Percentiles rank a stretch among this genome's conserved stretches.
Conservation (phyloP, 140 eudicot genomes). For the Flaveria floridana region DNA sequence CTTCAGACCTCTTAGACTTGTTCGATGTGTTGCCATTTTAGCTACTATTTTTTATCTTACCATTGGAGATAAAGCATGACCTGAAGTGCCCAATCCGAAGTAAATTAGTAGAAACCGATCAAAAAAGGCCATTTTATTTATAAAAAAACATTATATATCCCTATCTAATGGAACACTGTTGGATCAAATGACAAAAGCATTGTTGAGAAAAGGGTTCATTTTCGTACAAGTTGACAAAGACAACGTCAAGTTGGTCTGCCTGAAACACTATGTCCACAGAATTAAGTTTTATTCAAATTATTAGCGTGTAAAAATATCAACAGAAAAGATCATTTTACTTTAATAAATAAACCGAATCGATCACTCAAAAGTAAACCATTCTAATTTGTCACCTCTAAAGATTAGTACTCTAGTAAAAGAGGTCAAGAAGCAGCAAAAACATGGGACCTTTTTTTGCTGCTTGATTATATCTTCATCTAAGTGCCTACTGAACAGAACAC, state of each 20-base stretch:
- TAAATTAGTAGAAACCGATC: too few species aligned
- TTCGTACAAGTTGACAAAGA: neutral
- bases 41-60: neutral
- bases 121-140: neutral
- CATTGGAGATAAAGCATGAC: too few species aligned
- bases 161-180: neutral
- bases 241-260: conserved; percentile 7
- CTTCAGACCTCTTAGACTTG: neutral
- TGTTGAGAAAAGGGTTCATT: neutral
- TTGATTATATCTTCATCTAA: conserved; percentile 72
- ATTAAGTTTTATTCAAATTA: neutral
- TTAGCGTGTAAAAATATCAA: neutral
- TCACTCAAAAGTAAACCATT: neutral
- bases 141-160: too few species aligned
- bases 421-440: conserved; percentile 17
- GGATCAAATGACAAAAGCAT: neutral
- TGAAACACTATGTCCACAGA: neutral
- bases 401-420: conserved; percentile 15
- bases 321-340: neutral
- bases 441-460: conserved; percentile 76
- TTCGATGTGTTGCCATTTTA: neutral
- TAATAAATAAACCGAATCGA: neutral
- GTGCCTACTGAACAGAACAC: conserved; percentile 83
- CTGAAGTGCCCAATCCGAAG: too few species aligned
- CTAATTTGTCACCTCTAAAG: neutral